Evolutionary conservation across 1,284 basidiomycete genomes (phyloP).

Genomic region (Austropuccinia psidii): DNA sequence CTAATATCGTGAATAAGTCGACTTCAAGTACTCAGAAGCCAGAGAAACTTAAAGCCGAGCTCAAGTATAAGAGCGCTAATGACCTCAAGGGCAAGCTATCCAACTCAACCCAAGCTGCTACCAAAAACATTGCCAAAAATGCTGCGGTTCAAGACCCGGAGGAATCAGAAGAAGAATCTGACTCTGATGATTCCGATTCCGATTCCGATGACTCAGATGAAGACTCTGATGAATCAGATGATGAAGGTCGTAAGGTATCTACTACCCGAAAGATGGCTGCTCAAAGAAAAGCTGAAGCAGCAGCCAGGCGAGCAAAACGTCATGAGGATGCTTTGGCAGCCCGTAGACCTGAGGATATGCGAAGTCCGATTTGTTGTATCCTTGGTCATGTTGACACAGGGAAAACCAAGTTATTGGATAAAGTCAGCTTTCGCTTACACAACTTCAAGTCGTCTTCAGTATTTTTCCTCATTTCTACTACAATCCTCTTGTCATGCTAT

Average conservation of each 20-base stretch:
- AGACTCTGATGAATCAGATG: conserved; percentile 57
- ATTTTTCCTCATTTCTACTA: too few species aligned
- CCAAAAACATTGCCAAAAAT: not conserved
- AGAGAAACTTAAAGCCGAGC: conserved; percentile 47
- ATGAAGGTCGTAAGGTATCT: conserved; percentile 48
- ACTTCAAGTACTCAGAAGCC: conserved; percentile 44
- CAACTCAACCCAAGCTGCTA: not conserved
- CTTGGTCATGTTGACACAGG: conserved; percentile 99
- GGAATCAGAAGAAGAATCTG: too few species aligned
- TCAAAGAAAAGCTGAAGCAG: conserved; percentile 73
- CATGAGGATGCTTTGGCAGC: conserved; percentile 80
- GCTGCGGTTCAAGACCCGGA: not conserved
- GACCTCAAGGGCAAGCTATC: conserved; percentile 41
- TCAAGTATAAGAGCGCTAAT: conserved; percentile 40
- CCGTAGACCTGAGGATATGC: conserved; percentile 78
- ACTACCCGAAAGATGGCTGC: conserved; percentile 56
- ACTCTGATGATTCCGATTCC: conserved; percentile 53
- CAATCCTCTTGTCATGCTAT: too few species aligned
- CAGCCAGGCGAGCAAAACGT: conserved; percentile 68
- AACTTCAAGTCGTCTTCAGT: too few species aligned
- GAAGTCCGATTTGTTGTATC: conserved; percentile 98
- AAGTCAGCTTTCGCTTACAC: conserved; percentile 56
- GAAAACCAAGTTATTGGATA: conserved; percentile 97
- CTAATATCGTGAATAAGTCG: conserved; percentile 37
- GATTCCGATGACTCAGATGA: conserved; percentile 52